Conservation (phyloP, 331 rosid genomes). For the Pyracantha coccinea region DNA sequence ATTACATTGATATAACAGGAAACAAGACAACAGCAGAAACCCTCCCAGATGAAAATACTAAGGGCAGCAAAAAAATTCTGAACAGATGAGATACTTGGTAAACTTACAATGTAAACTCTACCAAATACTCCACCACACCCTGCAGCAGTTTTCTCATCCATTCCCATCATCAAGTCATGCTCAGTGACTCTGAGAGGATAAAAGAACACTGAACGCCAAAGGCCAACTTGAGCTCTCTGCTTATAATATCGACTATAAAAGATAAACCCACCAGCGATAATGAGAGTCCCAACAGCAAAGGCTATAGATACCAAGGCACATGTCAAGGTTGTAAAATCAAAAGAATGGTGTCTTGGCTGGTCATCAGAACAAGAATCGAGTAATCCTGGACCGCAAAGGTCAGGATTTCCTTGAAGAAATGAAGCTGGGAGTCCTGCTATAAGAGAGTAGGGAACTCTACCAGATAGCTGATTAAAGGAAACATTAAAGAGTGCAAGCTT, state of each 20-base stretch:
- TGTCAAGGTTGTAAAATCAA: constrained; percentile 49
- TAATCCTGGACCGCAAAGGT: constrained; percentile 85
- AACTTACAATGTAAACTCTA: constrained; percentile 52
- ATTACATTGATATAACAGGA: constrained; percentile 7
- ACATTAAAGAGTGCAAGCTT: constrained; percentile 98
- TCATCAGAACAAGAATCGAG: constrained; percentile 62
- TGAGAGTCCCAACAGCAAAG: constrained; percentile 49
- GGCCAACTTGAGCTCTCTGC: constrained; percentile 28
- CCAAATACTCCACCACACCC: constrained; percentile 72
- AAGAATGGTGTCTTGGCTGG: constrained; percentile 27
- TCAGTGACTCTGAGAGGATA: constrained; percentile 92
- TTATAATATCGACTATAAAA: constrained; percentile 46
- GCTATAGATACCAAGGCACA: constrained; percentile 68
- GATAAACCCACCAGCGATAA: constrained; percentile 54
- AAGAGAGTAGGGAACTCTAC: constrained; percentile 71
- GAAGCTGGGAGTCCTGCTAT: constrained; percentile 95
- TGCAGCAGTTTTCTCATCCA: constrained; percentile 67
- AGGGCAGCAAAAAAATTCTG: constrained; percentile 28
- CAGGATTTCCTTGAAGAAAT: constrained; percentile 83
- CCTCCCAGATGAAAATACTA: constrained; percentile 22
- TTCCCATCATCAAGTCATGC: constrained; percentile 69
- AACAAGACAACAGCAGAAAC: constrained; percentile 14
- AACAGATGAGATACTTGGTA: constrained; percentile 70
- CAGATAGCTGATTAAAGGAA: constrained; percentile 81
- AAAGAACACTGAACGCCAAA: constrained; percentile 82